These are phyloP conservation scores for Echeveria elegans DNA, from an alignment of 164 flowering plant species.

Conservation along the genomic window DNA sequence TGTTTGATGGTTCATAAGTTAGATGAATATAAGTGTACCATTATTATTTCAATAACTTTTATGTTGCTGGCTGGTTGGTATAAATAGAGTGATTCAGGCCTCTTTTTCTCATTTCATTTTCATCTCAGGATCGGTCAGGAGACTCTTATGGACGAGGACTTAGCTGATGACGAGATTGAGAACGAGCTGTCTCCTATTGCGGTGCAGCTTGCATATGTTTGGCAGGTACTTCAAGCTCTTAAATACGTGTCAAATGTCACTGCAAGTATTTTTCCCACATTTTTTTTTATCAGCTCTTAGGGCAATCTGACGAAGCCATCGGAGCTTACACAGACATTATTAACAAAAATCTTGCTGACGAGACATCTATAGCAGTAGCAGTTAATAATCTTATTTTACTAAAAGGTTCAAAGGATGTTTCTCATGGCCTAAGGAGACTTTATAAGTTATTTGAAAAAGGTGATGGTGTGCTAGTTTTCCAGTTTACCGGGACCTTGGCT, in stretches of 20 bases:
- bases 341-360: slow-evolving; percentile 65
- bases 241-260: neutral
- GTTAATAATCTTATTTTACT: slow-evolving; percentile 66
- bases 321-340: slow-evolving; percentile 51
- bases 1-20: neutral
- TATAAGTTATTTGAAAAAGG: slow-evolving; percentile 70
- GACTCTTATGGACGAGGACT: slow-evolving; percentile 72
- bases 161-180: slow-evolving; percentile 85
- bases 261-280: neutral
- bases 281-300: slow-evolving; percentile 46
- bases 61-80: too few species aligned
- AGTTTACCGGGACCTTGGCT: slow-evolving; percentile 58
- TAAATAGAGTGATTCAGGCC: neutral
- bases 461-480: slow-evolving; percentile 34
- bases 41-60: neutral
- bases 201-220: slow-evolving; percentile 91
- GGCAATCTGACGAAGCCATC: slow-evolving; percentile 58
- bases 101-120: neutral
- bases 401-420: slow-evolving; percentile 74
- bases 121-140: slow-evolving; percentile 82
- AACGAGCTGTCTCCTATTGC: slow-evolving; percentile 83
- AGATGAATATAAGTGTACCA: neutral
- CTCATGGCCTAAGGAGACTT: slow-evolving; percentile 73
- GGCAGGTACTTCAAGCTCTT: slow-evolving; percentile 43
- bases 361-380: slow-evolving; percentile 78